Evolutionary conservation across 192 early-diverging fungal genomes (phyloP).

Genomic region (Chytriomyces sp.): DNA sequence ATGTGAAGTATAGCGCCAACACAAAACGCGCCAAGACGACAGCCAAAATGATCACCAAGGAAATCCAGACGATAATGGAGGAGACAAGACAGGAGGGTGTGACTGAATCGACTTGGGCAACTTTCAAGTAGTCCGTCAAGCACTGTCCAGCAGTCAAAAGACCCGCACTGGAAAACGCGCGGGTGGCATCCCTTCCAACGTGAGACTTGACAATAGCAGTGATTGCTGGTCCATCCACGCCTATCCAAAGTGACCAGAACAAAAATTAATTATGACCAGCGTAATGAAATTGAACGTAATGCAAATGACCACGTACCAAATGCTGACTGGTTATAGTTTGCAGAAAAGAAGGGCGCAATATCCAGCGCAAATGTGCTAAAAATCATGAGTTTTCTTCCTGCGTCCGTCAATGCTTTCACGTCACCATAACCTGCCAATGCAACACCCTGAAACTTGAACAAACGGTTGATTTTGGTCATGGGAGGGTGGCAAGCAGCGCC

Average conservation of each 20-base stretch:
- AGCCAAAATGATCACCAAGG: constrained; percentile 57
- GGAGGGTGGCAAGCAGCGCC: constrained; percentile 19
- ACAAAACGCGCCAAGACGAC: constrained; percentile 48
- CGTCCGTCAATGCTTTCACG: neutral
- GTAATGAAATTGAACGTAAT: neutral
- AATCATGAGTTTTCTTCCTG: constrained; percentile 16
- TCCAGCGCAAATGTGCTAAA: constrained; percentile 12
- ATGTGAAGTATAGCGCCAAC: constrained; percentile 51
- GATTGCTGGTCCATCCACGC: neutral
- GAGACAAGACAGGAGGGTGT: constrained; percentile 81
- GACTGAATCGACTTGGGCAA: constrained; percentile 78
- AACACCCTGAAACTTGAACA: constrained; percentile 10
- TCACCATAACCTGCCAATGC: constrained; percentile 3
- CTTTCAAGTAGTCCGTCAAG: constrained; percentile 75
- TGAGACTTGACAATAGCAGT: constrained; percentile 35
- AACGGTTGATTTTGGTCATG: constrained; percentile 14
- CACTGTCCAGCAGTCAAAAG: constrained; percentile 57
- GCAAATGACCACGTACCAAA: constrained; percentile 11
- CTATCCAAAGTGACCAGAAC: neutral
- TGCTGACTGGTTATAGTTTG: constrained; percentile 7
- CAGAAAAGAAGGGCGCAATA: constrained; percentile 2
- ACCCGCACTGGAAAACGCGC: constrained; percentile 13
- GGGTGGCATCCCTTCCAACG: constrained; percentile 56
- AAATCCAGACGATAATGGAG: constrained; percentile 77
- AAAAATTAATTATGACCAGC: neutral